Evolutionary conservation across 768 basidiomycete species (phyloP).

Genomic region (Tylopilus felleus): DNA sequence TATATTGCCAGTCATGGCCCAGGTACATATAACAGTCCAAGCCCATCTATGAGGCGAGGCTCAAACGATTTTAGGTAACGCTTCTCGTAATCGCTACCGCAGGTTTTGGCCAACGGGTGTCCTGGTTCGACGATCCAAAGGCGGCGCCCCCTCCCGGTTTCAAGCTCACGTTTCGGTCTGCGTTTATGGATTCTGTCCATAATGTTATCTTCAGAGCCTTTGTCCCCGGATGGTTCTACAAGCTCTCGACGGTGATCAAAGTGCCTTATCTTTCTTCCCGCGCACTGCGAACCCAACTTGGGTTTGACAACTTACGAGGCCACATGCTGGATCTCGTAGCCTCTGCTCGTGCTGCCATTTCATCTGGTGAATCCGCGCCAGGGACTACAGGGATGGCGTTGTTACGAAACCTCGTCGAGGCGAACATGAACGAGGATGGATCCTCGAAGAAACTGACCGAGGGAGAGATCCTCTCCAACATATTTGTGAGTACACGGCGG

Average conservation of each 20-base stretch:
- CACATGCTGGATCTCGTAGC: constrained; percentile 44
- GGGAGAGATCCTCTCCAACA: constrained; percentile 45
- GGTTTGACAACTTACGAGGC: constrained; percentile 36
- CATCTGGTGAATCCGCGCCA: constrained; percentile 22
- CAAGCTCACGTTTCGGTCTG: constrained; percentile 37
- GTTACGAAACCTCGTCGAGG: constrained; percentile 44
- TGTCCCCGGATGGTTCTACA: constrained; percentile 35
- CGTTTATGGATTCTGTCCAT: constrained; percentile 20
- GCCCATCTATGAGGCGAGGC: background rate
- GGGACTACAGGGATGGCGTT: constrained; percentile 34
- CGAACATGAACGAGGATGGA: constrained; percentile 40
- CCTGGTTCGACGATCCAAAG: constrained; percentile 32
- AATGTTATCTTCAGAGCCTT: constrained; percentile 30
- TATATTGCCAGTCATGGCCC: constrained; percentile 4
- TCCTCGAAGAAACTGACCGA: constrained; percentile 36
- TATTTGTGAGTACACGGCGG: constrained; percentile 37
- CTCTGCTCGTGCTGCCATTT: constrained; percentile 35
- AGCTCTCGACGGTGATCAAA: constrained; percentile 17
- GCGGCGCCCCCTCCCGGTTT: constrained; percentile 28
- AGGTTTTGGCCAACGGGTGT: constrained; percentile 38
- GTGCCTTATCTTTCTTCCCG: constrained; percentile 37
- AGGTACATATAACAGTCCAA: constrained; percentile 7
- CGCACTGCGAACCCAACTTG: constrained; percentile 26
- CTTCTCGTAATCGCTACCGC: constrained; percentile 41
- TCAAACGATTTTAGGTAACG: constrained; percentile 23